Base-by-base conservation (phyloP, 768 basidiomycete genomes). In the Neoboletus magnificus region DNA sequence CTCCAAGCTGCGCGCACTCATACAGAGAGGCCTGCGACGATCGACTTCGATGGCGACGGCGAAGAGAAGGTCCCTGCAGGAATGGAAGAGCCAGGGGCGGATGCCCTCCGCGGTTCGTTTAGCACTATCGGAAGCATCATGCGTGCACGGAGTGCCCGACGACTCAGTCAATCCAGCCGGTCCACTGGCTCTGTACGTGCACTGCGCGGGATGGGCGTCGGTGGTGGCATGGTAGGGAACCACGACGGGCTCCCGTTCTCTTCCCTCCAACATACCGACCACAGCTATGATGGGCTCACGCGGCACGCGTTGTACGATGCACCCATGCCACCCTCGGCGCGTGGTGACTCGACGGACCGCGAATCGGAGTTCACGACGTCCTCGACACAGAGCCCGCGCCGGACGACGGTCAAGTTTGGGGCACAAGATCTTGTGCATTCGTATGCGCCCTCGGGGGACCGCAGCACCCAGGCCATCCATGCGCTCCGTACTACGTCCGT, bases 51-150 rank as follows among this genome's bases (percentile, higher is more conserved):
- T 11, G 10, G 18, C 33, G 86, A 86, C 52, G 43, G 57, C 32
- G 92, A 93, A 71, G 91, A 91, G 65, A 83, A 84, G 52, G 70
- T 73, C 15, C 63, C 77, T 2, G 56, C 80, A 5, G 86, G 82
- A 0, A 54, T 84, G 20, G 93, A 98, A 69, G 93, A 98, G 61
- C 95, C 96, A 0, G 95, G 95, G 3, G 89, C 97, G 70, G 94
- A 93, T 58, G 82, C 94, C 2, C 79, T 98, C 0, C 83, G 97
- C 18, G 95, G 96, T 16, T 89, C 89, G 2, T 95, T 95, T 63
- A 93, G 95, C 5, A 82, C 94, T 0, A 77, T 98, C 41, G 95
- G 97, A 18, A 93, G 89, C 67, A 89, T 98, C 65, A 92, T 96
- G 52, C 81, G 87, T 11, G 87, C 86, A 0, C 77, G 80, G 48